Base-by-base conservation (phyloP, 805 yeast genomes). In the Sungouiella thailandica region DNA sequence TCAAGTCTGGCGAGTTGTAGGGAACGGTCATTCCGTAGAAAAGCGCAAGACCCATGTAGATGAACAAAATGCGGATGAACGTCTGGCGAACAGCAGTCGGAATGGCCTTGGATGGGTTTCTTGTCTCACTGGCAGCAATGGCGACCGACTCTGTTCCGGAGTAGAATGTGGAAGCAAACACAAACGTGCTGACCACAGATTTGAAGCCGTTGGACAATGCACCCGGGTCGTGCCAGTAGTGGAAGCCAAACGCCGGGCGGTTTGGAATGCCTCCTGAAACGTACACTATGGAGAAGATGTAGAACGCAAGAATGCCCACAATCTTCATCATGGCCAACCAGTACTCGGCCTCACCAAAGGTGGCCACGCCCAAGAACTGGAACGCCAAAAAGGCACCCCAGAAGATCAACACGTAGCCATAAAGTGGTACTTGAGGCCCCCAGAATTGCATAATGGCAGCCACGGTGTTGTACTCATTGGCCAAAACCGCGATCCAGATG, bases 11-110 rank as follows among this genome's bases (percentile, higher is more conserved):
- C 37, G 73, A 74, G 37, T 75, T 62, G 45, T 59, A 77, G 3
- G 83, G 79, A 19, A 75, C 80, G 7, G 77, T 71, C 45, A 78
- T 60, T 17, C 83, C 83, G 43, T 76, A 74, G 34, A 70, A 56
- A n/a, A 78, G 52, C 7, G 79, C 68, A 27, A 76, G 58, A 28
- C 77, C 70, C 51, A 76, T 59, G 57, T 70, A 78, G 34, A 73
- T 73, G 36, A 70, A 51, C 27, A 74, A 40, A 23, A 78, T 77
- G 36, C 82, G 62, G 63, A 68, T 67, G 35, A 77, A 68, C 0
- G 78, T 74, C 30, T 74, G 76, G 37, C 72, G 62, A 30, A 76
- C 74, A 3, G 80, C 83, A 17, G 58, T 59, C 6, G 84, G 83
- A 38, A 78, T 66, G 4, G 80, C 74, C 34, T 60, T 65, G 25